A percentile compares a stretch with the other conserved stretches of the same genome.
Evolutionary conservation across 345 rosid genomes (phyloP).

Genomic region (Ceriops tagal): DNA sequence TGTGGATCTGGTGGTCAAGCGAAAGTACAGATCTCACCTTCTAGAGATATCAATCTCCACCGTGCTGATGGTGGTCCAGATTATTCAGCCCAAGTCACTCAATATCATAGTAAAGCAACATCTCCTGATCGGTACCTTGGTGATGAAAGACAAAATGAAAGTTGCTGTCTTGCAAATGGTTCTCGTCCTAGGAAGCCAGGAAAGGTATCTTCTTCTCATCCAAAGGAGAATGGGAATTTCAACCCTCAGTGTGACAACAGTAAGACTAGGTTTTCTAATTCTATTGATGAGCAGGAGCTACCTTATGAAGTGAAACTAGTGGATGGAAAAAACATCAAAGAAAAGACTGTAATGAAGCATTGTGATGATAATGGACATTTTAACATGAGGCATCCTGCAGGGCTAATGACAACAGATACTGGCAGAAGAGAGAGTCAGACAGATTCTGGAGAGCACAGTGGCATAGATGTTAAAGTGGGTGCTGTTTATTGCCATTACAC

Average conservation of each 20-base stretch:
- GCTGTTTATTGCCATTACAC: constrained; percentile 35
- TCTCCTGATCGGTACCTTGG: constrained; percentile 27
- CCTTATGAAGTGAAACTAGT: constrained; percentile 36
- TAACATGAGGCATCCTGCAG: constrained; percentile 45
- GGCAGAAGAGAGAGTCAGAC: constrained; percentile 36
- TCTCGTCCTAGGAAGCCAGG: constrained; percentile 53
- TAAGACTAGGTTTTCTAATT: constrained; percentile 33
- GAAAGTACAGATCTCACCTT: constrained; percentile 38
- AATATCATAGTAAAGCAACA: constrained; percentile 25
- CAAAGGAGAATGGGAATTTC: constrained; percentile 54
- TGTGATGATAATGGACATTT: constrained; percentile 35
- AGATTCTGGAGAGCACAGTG: constrained; percentile 29
- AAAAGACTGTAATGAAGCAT: constrained; percentile 30
- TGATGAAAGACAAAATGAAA: constrained; percentile 47
- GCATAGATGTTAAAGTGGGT: constrained; percentile 43
- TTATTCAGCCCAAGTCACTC: constrained; percentile 35
- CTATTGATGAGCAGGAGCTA: constrained; percentile 30
- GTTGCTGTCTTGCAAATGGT: constrained; percentile 38
- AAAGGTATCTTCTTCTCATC: constrained; percentile 59
- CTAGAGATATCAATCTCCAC: constrained; percentile 39
- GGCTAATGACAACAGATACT: constrained; percentile 35
- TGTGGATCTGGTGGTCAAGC: constrained; percentile 37
- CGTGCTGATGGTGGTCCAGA: constrained; percentile 40
- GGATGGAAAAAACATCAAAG: constrained; percentile 42
- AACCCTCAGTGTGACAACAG: constrained; percentile 25